Evolutionary conservation across 441 rosid species (phyloP), one percentile per base, ranked within the genome.

Genomic region (Mallotus japonicus): DNA sequence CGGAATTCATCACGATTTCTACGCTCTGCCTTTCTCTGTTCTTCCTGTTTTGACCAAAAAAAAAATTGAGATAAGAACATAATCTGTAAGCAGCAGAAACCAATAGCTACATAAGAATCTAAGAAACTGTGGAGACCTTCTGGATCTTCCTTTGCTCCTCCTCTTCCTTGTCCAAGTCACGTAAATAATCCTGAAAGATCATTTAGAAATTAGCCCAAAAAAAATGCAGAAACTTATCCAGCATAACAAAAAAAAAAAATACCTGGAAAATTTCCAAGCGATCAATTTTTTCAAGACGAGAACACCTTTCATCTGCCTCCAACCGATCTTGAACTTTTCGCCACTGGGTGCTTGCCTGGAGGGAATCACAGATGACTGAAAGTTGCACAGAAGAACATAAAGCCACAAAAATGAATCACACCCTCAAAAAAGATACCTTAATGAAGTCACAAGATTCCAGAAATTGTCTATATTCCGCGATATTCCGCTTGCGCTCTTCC

Each of bases 1-100:
- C 95, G 94, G 80, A 90, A 88, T 65, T 87, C 98, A 73, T 96
- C 98, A 51, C 98, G 97, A 76, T 93, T 93, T 87, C 92, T 96
- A 77, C 99, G 92, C 84, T 96, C 99, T 16, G 87, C 75, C 75
- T 92, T 86, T 83, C 97, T 89, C 78, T 85, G 20, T 83, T 90
- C 93, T 79, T 93, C 99, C 99, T 96, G 78, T 68, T 51, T 75
- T 77, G 76, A 74, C 50, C n/a, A 47, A 72, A 76, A 64, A 76
- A 54, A 77, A 69, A 65, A 54, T 55, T 74, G 50, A 72, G 47
- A 49, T 63, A 22, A 63, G 54, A 37, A 28, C 28, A 62, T 24
- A 70, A 49, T 56, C n/a, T 50, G 68, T 46, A 59, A 40, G 42
- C 8, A 3, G 40, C 24, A 20, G 22, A 51, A 51, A 44, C 17